Evolutionary conservation across 2,329 filamentous ascomycete species (phyloP).

Genomic region (Paecilomyces sp.): DNA sequence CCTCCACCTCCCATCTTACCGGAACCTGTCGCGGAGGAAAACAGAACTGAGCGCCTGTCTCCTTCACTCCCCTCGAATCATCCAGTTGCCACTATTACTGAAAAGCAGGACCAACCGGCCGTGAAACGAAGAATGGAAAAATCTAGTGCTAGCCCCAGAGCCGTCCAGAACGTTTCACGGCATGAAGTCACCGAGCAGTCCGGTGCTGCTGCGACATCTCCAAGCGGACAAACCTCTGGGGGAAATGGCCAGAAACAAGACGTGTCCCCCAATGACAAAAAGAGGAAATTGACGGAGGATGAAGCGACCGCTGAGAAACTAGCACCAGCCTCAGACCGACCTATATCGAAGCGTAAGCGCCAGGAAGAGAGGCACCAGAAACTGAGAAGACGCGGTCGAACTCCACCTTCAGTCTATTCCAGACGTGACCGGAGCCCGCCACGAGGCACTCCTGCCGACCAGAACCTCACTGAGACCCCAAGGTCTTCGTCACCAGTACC

Average conservation of each 20-base stretch:
- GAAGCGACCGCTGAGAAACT: constrained; percentile 14
- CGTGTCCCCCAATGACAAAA: constrained; percentile 16
- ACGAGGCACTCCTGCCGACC: constrained; percentile 6
- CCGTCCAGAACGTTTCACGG: background rate
- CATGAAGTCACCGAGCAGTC: background rate
- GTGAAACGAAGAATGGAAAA: background rate
- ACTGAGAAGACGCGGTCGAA: constrained; percentile 26
- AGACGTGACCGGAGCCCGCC: constrained; percentile 27
- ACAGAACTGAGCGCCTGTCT: background rate
- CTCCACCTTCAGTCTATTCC: constrained; percentile 32
- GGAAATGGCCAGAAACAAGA: constrained; percentile 4
- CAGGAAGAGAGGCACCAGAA: constrained; percentile 32
- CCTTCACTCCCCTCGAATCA: background rate
- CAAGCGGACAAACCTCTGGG: background rate
- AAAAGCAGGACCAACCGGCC: background rate
- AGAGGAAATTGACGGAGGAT: constrained; percentile 21
- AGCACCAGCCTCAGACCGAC: constrained; percentile 16
- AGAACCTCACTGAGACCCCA: constrained; percentile 1
- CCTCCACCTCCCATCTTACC: background rate
- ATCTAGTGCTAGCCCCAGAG: background rate
- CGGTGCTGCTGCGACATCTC: background rate
- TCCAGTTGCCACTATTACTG: background rate
- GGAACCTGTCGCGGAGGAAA: background rate
- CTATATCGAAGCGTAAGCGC: constrained; percentile 29
- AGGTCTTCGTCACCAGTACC: constrained; percentile 34